Evolutionary conservation across 352 stramenopile genomes (phyloP).

Genomic region (Saprolegnia parasitica): DNA sequence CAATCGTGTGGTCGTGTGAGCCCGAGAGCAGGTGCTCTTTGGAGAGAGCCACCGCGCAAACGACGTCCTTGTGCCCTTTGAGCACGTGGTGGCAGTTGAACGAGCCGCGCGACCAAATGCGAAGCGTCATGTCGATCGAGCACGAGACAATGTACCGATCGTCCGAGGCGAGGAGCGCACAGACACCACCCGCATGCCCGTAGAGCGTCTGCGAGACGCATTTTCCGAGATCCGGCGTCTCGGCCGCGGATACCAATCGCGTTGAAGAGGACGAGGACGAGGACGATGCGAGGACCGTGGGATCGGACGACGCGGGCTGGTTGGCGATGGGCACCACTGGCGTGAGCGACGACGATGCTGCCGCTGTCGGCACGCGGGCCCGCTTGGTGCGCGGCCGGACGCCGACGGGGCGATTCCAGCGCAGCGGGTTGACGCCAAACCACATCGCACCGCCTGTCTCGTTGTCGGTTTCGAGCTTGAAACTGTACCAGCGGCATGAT

Average conservation of each 20-base stretch:
- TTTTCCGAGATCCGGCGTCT: not conserved
- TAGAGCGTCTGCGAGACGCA: slow-evolving; percentile 42
- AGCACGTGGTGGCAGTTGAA: slow-evolving; percentile 58
- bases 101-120: slow-evolving; percentile 57
- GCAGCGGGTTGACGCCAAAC: slow-evolving; percentile 21
- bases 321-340: not conserved
- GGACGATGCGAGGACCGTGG: not conserved
- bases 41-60: slow-evolving; percentile 50
- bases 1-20: slow-evolving; percentile 57
- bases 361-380: not conserved
- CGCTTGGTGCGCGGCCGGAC: not conserved
- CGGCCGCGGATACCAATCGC: not conserved
- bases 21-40: slow-evolving; percentile 59
- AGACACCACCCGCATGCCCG: slow-evolving; percentile 59
- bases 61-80: slow-evolving; percentile 57
- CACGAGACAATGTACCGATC: slow-evolving; percentile 59
- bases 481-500: too few species aligned
- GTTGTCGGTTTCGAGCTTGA: too few species aligned
- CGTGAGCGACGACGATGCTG: not conserved
- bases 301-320: not conserved
- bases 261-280: not conserved
- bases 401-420: slow-evolving; percentile 9
- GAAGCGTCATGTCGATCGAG: slow-evolving; percentile 63
- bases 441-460: slow-evolving; percentile 2
- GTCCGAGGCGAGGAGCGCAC: slow-evolving; percentile 44